Evolutionary conservation across 2,329 filamentous ascomycete species (phyloP).

Genomic region (Pseudohalonectria lignicola): DNA sequence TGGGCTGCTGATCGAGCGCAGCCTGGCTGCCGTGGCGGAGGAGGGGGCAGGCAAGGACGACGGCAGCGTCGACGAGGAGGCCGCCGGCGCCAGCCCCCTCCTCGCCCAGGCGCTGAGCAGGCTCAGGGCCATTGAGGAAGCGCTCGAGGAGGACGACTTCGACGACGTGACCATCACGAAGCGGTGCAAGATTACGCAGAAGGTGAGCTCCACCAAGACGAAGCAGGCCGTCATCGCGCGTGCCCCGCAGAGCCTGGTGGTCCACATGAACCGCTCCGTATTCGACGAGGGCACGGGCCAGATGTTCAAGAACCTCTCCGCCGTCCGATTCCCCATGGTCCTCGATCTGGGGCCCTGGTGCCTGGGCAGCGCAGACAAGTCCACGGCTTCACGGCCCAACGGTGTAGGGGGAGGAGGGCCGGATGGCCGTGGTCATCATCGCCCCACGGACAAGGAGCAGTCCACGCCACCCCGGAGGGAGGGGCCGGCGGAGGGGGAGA

Average conservation of each 20-base stretch:
- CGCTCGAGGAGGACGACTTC: constrained; percentile 71
- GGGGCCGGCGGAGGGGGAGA: too few relatives aligned
- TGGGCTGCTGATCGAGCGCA: constrained; percentile 29
- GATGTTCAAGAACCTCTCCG: constrained; percentile 73
- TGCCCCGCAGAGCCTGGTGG: constrained; percentile 65
- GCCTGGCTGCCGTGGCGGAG: constrained; percentile 4
- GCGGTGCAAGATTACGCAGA: constrained; percentile 55
- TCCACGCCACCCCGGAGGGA: too few relatives aligned
- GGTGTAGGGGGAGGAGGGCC: constrained; percentile 1
- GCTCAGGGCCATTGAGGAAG: constrained; percentile 55
- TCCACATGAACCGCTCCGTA: constrained; percentile 86
- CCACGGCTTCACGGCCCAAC: constrained; percentile 1
- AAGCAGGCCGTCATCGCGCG: constrained; percentile 80
- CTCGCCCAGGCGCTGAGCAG: constrained; percentile 41
- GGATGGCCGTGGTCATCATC: constrained; percentile 4
- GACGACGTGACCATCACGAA: constrained; percentile 54
- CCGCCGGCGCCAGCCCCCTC: not conserved
- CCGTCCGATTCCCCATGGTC: constrained; percentile 62
- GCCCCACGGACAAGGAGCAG: constrained; percentile 9
- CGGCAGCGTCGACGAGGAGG: constrained; percentile 27
- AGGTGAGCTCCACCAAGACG: constrained; percentile 72
- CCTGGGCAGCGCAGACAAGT: constrained; percentile 46
- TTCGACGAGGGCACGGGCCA: constrained; percentile 76
- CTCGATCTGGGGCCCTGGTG: constrained; percentile 81
- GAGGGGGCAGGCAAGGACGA: constrained; percentile 12